Conservation (phyloP, 345 rosid species). For the Brassica carinata region DNA sequence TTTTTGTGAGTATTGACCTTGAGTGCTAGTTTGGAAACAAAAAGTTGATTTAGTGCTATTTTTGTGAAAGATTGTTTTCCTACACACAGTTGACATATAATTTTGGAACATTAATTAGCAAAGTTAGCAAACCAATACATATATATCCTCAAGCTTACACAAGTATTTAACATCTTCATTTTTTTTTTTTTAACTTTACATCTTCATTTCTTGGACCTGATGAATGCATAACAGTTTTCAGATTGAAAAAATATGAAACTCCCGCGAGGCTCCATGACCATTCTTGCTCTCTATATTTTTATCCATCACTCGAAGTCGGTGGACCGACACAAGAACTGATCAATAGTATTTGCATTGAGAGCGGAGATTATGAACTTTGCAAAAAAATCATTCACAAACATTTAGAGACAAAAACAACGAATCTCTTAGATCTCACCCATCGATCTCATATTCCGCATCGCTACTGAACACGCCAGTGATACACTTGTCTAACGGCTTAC, state of each 20-base stretch:
- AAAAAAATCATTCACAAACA: slow-evolving; percentile 8
- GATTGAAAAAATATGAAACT: slow-evolving; percentile 19
- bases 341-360: slow-evolving; percentile 12
- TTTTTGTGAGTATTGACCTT: no score
- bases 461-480: slow-evolving; percentile 1
- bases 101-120: not conserved
- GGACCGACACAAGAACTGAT: slow-evolving; percentile 17
- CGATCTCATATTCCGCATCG: not conserved
- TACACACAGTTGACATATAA: not conserved
- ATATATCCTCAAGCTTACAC: not conserved
- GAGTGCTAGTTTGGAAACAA: no score
- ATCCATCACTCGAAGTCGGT: not conserved
- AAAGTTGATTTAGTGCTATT: no score
- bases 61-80: not conserved
- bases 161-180: slow-evolving; percentile 22
- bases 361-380: slow-evolving; percentile 20
- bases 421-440: slow-evolving; percentile 17
- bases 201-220: slow-evolving; percentile 12
- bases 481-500: slow-evolving; percentile 25
- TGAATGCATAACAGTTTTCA: slow-evolving; percentile 2
- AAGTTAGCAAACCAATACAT: not conserved
- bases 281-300: not conserved
- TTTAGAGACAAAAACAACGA: slow-evolving; percentile 2
- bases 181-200: not conserved
- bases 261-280: not conserved